Base-by-base conservation (phyloP, 306 rosid genomes). In the Nissolia schottii region DNA sequence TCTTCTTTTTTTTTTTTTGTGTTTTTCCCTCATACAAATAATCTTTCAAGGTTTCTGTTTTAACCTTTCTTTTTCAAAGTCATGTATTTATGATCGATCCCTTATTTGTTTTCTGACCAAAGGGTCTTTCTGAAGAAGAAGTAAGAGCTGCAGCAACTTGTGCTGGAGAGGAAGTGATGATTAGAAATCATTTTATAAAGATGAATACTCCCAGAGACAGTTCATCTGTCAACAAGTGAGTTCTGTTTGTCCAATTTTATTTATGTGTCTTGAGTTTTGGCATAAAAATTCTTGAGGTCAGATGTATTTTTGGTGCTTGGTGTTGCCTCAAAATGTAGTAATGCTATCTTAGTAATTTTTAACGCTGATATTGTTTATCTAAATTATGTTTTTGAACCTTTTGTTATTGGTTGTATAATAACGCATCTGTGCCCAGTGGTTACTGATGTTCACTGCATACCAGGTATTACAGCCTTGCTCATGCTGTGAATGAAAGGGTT, bases 101-200 rank as follows among this genome's bases (percentile, higher is more conserved):
- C 27, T 68, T 59, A 32, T 69, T 56, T 77, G 35, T 80, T 70
- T 79, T 46, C 79, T 78, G 78, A 74, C 70, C 68, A 78, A 80
- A 94, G 98, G 98, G 97, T 70, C 97, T 94, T 64, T 89, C 96
- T 5, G 98, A 94, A 85, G 98, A 94, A 89, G 98, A 94, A 89
- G 95, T 94, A 67, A 87, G 96, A 87, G 90, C 70, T 0, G 96
- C 95, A 56, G 96, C 98, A 28, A 79, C 96, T 70, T 94, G 97
- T 91, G 98, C 98, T 67, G 97, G 98, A 67, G 95, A 94, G 69
- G 98, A 94, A 86, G 96, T 91, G 77, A 82, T 87, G 92, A 94
- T 94, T 73, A 87, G 98, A 81, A 94, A 94, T 84, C 92, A 75
- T 70, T 94, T 94, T 73, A 83, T 76, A 75, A 94, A 94, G 82